These are phyloP conservation scores for Moniliophthora roreri DNA, from an alignment of 1,284 basidiomycete genomes.

Conservation along the genomic window DNA sequence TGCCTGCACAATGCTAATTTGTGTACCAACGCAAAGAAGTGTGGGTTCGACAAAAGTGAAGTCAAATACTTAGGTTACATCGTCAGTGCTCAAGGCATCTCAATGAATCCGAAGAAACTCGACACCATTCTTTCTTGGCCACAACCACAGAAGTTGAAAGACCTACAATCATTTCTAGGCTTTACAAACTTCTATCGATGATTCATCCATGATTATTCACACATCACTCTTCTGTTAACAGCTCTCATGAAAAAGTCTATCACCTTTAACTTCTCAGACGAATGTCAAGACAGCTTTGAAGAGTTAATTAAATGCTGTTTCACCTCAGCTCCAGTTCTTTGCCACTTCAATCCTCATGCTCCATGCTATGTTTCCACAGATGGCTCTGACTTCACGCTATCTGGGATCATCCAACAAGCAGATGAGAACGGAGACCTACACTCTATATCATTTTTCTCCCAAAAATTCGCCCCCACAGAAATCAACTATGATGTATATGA, in stretches of 20 bases:
- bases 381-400: too few species aligned
- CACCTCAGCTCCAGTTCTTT: constrained; percentile 1
- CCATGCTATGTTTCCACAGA: constrained; percentile 29
- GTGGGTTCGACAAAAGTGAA: constrained; percentile 27
- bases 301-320: constrained; percentile 8
- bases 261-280: too few species aligned
- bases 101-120: constrained; percentile 42
- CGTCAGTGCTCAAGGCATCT: constrained; percentile 22
- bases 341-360: constrained; percentile 23
- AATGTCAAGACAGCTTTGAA: background rate
- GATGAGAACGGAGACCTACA: too few species aligned
- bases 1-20: too few species aligned
- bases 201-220: constrained; percentile 36
- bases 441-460: too few species aligned
- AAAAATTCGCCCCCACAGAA: too few species aligned
- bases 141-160: too few species aligned
- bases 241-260: constrained; percentile 9
- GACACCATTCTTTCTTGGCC: constrained; percentile 24
- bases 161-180: too few species aligned
- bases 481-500: too few species aligned
- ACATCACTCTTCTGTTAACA: constrained; percentile 13
- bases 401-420: too few species aligned
- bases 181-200: too few species aligned
- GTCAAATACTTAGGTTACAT: constrained; percentile 43
- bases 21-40: constrained; percentile 31